These are phyloP conservation scores for Acacia confusa DNA, from an alignment of 306 rosid genomes.

Conservation along the genomic window DNA sequence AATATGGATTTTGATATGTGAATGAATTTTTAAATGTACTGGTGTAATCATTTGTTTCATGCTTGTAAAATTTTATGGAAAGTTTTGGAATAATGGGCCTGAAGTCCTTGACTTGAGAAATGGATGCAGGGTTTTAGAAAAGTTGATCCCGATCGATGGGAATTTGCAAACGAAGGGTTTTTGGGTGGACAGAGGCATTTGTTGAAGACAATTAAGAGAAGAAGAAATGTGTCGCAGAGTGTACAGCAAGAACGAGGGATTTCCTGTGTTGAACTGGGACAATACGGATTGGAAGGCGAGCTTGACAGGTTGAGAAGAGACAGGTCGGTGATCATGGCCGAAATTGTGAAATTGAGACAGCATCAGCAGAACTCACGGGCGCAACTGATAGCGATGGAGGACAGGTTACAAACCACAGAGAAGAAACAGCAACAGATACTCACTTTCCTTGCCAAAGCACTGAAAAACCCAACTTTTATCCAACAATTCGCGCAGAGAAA, in stretches of 20 bases:
- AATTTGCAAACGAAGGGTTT: slow-evolving; percentile 92
- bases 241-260: slow-evolving; percentile 43
- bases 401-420: slow-evolving; percentile 59
- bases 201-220: slow-evolving; percentile 81
- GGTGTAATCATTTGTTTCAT: not conserved
- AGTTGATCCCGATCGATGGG: slow-evolving; percentile 96
- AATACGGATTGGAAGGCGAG: slow-evolving; percentile 77
- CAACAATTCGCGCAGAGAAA: slow-evolving; percentile 45
- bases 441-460: slow-evolving; percentile 72
- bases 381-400: slow-evolving; percentile 54
- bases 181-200: slow-evolving; percentile 77
- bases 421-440: slow-evolving; percentile 73
- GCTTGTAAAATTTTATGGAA: not conserved
- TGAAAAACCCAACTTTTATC: slow-evolving; percentile 52
- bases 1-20: not conserved
- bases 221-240: slow-evolving; percentile 61
- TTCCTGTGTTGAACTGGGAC: slow-evolving; percentile 69
- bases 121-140: slow-evolving; percentile 82
- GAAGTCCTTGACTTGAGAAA: not conserved
- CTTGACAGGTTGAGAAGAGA: slow-evolving; percentile 69
- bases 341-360: slow-evolving; percentile 67
- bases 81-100: not conserved
- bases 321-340: slow-evolving; percentile 60
- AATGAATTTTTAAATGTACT: not conserved
- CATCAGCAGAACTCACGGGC: slow-evolving; percentile 69